Evolutionary conservation across 2,329 filamentous ascomycete species (phyloP).

Genomic region (Alternaria gaisen): DNA sequence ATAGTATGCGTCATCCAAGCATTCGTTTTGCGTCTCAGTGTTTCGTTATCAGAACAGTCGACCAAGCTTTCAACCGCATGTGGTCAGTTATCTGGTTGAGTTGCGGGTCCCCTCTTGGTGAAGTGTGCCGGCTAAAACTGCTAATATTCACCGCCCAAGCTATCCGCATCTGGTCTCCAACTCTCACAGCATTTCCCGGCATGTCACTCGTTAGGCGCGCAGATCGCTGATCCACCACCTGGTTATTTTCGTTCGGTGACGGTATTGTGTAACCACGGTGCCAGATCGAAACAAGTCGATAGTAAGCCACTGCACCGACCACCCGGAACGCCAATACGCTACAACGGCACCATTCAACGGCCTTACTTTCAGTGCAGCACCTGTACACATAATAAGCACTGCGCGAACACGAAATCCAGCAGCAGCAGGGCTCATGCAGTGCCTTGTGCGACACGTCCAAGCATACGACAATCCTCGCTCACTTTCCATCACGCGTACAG

Average conservation of each 20-base stretch:
- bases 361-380: not conserved
- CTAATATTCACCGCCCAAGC: conserved; percentile 1
- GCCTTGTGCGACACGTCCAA: not conserved
- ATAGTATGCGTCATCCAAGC: conserved; percentile 5
- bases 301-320: not conserved
- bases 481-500: not conserved
- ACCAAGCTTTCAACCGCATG: not conserved
- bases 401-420: not conserved
- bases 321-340: not conserved
- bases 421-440: not conserved
- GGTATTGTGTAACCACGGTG: conserved; percentile 5
- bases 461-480: not conserved
- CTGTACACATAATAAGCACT: not conserved
- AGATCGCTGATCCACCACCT: not conserved
- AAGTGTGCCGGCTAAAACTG: conserved; percentile 2
- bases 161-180: not conserved
- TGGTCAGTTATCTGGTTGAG: not conserved
- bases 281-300: conserved; percentile 1
- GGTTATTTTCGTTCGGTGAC: not conserved
- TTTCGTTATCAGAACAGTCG: not conserved
- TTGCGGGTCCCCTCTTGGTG: conserved; percentile 8
- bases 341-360: conserved; percentile 5
- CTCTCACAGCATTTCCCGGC: not conserved
- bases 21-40: conserved; percentile 6
- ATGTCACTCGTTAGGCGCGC: conserved; percentile 4